A percentile compares a stretch with the other conserved stretches of the same genome.
phyloP scores from a whole-genome alignment of 495 filamentous ascomycete species.

The Trichocladium uniseriatum region DNA sequence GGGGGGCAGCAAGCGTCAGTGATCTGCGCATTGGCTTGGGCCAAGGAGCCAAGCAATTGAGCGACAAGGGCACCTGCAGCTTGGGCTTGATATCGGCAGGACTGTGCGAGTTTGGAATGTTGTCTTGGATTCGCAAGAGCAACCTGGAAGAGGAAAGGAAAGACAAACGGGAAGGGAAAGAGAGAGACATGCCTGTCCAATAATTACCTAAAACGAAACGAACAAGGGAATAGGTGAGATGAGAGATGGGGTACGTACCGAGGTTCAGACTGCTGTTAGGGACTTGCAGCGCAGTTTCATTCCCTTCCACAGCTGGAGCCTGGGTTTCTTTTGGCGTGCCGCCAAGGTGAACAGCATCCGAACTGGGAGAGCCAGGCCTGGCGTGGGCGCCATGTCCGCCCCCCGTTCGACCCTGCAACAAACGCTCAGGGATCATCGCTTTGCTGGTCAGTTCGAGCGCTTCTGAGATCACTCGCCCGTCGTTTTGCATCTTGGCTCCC shows the following conservation, averaged over 20 bases:
- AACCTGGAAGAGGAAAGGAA: not conserved
- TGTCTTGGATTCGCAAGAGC: not conserved
- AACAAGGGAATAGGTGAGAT: not conserved
- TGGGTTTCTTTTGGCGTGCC: not conserved
- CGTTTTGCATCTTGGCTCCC: conserved; percentile 7
- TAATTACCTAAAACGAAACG: not conserved
- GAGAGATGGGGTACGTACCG: not conserved
- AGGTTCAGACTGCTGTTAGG: not conserved
- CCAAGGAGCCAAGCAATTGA: not conserved
- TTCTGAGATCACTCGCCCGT: conserved; percentile 8
- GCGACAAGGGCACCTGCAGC: conserved; percentile 2
- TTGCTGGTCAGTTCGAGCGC: conserved; percentile 9
- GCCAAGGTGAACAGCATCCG: not conserved
- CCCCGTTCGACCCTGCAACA: not conserved
- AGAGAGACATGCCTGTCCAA: not conserved
- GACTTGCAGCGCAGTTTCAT: not conserved
- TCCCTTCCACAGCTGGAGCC: not conserved
- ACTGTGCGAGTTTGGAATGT: not conserved
- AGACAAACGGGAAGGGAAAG: not conserved
- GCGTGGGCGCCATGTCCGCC: not conserved
- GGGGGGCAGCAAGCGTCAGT: conserved; percentile 15
- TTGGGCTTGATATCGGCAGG: not conserved
- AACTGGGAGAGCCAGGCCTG: not conserved
- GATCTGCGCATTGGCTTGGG: conserved; percentile 22
- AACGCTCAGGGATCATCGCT: conserved; percentile 15